phyloP scores from a whole-genome alignment of 495 filamentous ascomycete species.

The Aspergillus ellipticus region DNA sequence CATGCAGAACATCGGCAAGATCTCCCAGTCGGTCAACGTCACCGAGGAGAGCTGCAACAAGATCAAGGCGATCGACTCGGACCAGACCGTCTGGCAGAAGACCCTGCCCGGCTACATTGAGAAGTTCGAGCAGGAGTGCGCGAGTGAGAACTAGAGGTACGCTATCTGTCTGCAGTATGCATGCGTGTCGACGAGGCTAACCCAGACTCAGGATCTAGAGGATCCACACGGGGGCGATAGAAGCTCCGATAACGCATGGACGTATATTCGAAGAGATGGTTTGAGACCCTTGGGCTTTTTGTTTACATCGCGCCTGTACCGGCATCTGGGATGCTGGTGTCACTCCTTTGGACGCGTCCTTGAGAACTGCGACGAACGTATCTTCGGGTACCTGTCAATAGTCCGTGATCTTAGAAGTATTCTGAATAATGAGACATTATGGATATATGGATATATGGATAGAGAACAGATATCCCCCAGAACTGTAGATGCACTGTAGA shows the following conservation, averaged over 20 bases:
- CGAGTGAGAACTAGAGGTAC: constrained; percentile 8
- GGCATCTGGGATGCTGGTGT: neutral
- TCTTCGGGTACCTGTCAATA: neutral
- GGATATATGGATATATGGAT: too few relatives aligned
- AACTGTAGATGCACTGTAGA: too few relatives aligned
- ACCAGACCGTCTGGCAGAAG: constrained; percentile 8
- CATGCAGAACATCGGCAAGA: neutral
- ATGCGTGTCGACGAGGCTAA: neutral
- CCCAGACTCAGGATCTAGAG: neutral
- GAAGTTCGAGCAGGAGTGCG: constrained; percentile 10
- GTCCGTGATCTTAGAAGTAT: too few relatives aligned
- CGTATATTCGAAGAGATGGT: neutral
- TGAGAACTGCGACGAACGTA: neutral
- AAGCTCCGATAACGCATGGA: neutral
- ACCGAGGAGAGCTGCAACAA: constrained; percentile 11
- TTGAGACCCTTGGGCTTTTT: neutral
- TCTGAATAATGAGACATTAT: too few relatives aligned
- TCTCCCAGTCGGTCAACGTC: neutral
- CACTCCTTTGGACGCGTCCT: neutral
- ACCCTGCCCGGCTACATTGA: constrained; percentile 12
- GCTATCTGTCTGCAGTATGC: neutral
- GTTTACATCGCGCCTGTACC: neutral
- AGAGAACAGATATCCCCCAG: too few relatives aligned
- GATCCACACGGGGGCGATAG: neutral
- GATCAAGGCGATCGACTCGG: constrained; percentile 7